phyloP scores from a whole-genome alignment of 441 rosid genomes.

The Pelargonium australe region DNA sequence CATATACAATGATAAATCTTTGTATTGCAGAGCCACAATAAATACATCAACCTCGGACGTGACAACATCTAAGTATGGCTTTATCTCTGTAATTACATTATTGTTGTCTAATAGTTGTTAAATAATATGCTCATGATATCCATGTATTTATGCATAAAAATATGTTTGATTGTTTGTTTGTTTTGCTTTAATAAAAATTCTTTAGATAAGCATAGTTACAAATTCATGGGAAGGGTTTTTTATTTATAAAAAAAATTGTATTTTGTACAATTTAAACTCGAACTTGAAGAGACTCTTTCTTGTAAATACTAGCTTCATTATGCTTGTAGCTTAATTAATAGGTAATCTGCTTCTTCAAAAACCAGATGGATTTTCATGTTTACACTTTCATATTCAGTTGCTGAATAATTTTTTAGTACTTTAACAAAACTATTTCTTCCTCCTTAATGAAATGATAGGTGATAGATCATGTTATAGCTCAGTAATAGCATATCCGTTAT shows the following conservation, averaged over 20 bases:
- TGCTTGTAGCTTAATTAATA: background rate
- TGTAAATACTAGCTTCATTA: constrained; percentile 1
- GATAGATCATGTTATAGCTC: too few species aligned
- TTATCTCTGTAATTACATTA: constrained; percentile 15
- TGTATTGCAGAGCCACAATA: constrained; percentile 30
- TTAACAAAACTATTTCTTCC: too few species aligned
- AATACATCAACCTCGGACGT: constrained; percentile 34
- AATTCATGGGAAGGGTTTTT: background rate
- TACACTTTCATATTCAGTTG: too few species aligned
- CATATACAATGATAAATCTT: background rate
- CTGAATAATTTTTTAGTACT: too few species aligned
- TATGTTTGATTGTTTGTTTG: background rate
- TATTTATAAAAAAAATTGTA: background rate
- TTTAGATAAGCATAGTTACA: background rate
- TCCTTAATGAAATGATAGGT: too few species aligned
- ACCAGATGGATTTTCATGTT: too few species aligned
- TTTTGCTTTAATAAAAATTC: background rate
- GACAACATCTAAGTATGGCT: constrained; percentile 35
- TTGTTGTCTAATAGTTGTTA: constrained; percentile 1
- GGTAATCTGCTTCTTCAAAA: background rate
- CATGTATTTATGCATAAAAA: background rate
- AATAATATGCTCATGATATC: constrained; percentile 2
- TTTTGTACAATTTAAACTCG: background rate
- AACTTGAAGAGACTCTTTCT: background rate
- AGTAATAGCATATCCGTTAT: too few species aligned